Conservation (phyloP, 768 basidiomycete genomes). For the Pleurotus tuoliensis region DNA sequence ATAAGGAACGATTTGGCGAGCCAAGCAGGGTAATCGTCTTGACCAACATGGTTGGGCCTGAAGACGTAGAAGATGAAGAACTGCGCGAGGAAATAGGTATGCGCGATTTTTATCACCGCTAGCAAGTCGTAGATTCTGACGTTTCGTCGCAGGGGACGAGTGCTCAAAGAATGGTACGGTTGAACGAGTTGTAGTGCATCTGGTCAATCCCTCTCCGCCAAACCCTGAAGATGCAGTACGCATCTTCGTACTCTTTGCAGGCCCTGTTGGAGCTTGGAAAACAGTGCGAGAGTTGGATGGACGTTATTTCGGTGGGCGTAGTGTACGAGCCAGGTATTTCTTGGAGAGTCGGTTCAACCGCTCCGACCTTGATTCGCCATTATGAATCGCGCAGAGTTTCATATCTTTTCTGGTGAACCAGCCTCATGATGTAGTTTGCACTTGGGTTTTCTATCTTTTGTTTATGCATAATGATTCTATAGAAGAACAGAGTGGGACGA, state of each 20-base stretch:
- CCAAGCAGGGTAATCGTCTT: constrained; percentile 88
- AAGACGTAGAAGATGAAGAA: constrained; percentile 84
- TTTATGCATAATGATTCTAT: not conserved
- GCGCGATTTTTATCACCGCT: constrained; percentile 16
- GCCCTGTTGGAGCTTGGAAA: constrained; percentile 94
- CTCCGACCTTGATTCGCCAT: constrained; percentile 44
- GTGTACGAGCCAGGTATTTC: constrained; percentile 81
- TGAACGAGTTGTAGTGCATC: constrained; percentile 83
- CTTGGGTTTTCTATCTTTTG: constrained; percentile 8
- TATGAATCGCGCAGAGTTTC: constrained; percentile 14
- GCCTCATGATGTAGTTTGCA: not conserved
- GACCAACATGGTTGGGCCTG: constrained; percentile 82
- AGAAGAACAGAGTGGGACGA: not conserved
- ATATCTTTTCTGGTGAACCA: constrained; percentile 10
- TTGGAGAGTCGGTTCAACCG: constrained; percentile 53
- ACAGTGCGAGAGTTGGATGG: constrained; percentile 92
- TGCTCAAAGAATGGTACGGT: constrained; percentile 90
- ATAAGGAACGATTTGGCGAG: constrained; percentile 79
- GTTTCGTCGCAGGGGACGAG: constrained; percentile 65
- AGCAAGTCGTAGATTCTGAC: not conserved
- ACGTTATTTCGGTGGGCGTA: constrained; percentile 84
- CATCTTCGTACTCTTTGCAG: constrained; percentile 88
- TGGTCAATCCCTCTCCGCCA: constrained; percentile 60
- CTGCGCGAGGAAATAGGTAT: constrained; percentile 83
- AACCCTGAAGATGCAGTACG: constrained; percentile 81